These are phyloP conservation scores for Solanum tarapatanum DNA, from an alignment of 257 asterid species.

Conservation along the genomic window DNA sequence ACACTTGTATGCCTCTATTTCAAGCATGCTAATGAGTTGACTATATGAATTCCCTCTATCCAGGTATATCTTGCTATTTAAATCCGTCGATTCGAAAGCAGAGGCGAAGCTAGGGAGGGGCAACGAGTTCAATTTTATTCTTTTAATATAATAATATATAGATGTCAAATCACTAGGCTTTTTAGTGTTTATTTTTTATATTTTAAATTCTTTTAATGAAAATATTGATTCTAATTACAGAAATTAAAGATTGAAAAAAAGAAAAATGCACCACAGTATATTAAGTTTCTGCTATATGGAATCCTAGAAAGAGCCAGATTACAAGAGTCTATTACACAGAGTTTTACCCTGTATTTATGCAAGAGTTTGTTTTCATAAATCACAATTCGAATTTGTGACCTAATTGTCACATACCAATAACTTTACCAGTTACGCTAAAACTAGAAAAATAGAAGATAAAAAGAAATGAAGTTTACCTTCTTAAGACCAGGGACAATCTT, in stretches of 20 bases:
- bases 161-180: neutral
- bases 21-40: neutral
- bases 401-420: neutral
- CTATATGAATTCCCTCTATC: neutral
- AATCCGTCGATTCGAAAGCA: neutral
- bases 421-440: neutral
- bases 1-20: neutral
- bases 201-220: neutral
- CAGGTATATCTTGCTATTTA: neutral
- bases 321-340: neutral
- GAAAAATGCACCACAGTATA: accelerated
- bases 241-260: neutral
- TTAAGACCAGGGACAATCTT: slow-evolving; percentile 54
- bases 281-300: neutral
- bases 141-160: neutral
- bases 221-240: accelerated
- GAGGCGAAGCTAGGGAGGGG: neutral
- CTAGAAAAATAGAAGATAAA: neutral
- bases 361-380: neutral
- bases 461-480: slow-evolving; percentile 25
- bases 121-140: neutral
- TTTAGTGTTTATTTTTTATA: neutral
- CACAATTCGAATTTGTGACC: neutral
- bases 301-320: accelerated
- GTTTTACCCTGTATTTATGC: neutral